These are phyloP conservation scores for Epichloe typhina DNA, from an alignment of 2,329 filamentous ascomycete species.

Conservation along the genomic window DNA sequence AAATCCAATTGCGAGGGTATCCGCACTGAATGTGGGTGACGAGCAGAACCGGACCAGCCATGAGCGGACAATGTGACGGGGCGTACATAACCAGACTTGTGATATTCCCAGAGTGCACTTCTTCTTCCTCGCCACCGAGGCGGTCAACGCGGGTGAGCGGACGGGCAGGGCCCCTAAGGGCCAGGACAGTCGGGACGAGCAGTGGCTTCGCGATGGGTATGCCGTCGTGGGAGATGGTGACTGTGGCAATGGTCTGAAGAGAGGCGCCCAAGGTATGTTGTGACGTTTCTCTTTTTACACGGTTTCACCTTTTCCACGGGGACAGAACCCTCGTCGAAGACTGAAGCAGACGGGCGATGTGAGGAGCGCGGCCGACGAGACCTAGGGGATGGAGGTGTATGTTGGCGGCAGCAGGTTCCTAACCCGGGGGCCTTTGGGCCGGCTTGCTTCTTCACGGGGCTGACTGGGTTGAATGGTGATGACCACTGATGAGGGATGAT, in stretches of 20 bases:
- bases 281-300: not conserved
- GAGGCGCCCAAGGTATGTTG: slow-evolving; percentile 60
- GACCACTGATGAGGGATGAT: not conserved
- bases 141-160: slow-evolving; percentile 32
- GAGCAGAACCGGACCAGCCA: too few relatives aligned
- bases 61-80: too few relatives aligned
- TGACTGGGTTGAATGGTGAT: slow-evolving; percentile 36
- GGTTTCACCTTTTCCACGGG: too few relatives aligned
- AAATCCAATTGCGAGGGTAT: too few relatives aligned
- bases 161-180: slow-evolving; percentile 23
- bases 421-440: slow-evolving; percentile 50
- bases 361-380: slow-evolving; percentile 47
- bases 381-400: slow-evolving; percentile 67
- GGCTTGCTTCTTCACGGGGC: slow-evolving; percentile 28
- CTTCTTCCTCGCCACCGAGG: too few relatives aligned
- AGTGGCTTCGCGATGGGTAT: slow-evolving; percentile 40
- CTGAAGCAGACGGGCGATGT: too few relatives aligned
- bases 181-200: slow-evolving; percentile 26
- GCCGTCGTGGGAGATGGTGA: slow-evolving; percentile 85
- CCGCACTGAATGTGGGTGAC: too few relatives aligned
- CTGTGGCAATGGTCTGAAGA: slow-evolving; percentile 74
- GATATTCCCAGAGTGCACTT: too few relatives aligned
- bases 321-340: too few relatives aligned
- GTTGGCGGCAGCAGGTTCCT: slow-evolving; percentile 36
- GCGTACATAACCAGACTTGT: too few relatives aligned